Evolutionary conservation across 805 yeast genomes (phyloP), one percentile per base, ranked within the genome.

Genomic region (Nakazawaea populi): DNA sequence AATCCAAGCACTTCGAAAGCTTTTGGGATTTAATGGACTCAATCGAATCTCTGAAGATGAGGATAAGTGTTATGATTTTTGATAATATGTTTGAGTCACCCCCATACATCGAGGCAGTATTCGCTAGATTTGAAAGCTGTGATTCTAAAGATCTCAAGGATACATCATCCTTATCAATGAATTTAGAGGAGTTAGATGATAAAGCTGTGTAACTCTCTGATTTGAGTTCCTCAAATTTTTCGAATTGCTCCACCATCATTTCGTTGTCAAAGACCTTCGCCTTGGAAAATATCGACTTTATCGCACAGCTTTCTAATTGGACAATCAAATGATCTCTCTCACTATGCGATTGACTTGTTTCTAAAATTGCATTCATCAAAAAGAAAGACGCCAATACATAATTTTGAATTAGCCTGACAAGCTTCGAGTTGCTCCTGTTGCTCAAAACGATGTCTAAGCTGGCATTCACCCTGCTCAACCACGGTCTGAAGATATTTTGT

Each of bases 381-480:
- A 87, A 76, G 72, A 89, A 71, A 0, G 95, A 82, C 3, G 87
- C 74, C 46, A 85, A 67, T 12, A 86, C 76, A 64, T 87, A 91
- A 51, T 90, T 42, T 31, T 50, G 30, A 10, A 38, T 29, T 43
- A 42, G 29, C 6, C 30, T 24, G 14, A 42, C 47, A 6, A 37
- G 35, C n/a, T 42, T 47, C 4, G 24, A 8, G 14, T 32, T 42
- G 9, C 31, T 42, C 31, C 8, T 38, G 18, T 31, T 44, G 11
- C n/a, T 29, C n/a, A 10, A 31, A 7, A 36, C 2, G 10, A 10
- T 14, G 51, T 83, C 89, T 42, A 89, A 59, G 0, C 91, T 84
- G 46, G 76, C 78, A 47, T 77, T 84, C 3, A 89, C 83, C 10
- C 81, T 69, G 46, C 71, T 67, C 43, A 89, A 61, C 96, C 96